Evolutionary conservation across 177 flowering plant genomes (phyloP), one percentile per base, ranked within the genome.

Genomic region (Vitis hybrid): DNA sequence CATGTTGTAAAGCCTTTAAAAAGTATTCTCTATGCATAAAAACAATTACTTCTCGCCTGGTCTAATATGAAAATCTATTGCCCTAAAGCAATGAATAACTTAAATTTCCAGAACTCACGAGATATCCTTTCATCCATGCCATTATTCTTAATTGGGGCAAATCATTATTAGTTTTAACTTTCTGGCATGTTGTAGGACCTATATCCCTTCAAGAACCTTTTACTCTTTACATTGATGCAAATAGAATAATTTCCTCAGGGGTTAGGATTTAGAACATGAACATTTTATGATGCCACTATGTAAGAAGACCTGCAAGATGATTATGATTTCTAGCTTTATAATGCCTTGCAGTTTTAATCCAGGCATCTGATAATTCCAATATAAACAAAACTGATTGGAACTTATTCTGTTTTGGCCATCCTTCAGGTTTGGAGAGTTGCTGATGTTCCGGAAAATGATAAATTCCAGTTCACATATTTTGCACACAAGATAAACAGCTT

Each of bases 401-500:
- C 11, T 15, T 21, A 13, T 62, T 29, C 33, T 63, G 26, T 60
- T 60, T 29, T 51, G 59, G 45, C 50, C 56, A 13, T 64, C 66
- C 29, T 79, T 73, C 80, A 94, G 98, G 93, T 87, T 12, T 94
- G 96, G 97, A 81, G 77, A 66, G 83, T 87, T 72, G 97, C 97
- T 53, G 88, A 83, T 39, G 77, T 75, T 63, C 94, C 97, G n/a
- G 62, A 72, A 65, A 81, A 89, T 76, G 99, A 95, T 81, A 93
- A 90, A 74, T 91, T 80, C 70, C 96, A 93, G 76, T 93, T 86
- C 67, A 95, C 98, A 56, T 53, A 91, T 72, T 94, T 94, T 82
- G 97, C 98, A 15, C 98, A 93, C 70, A 95, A 93, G 79, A 75
- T 94, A 66, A 95, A 95, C 72, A 93, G 99, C 81, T 89, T 95